phyloP scores from a whole-genome alignment of 352 stramenopile genomes.

The Globisporangium nodosum region DNA sequence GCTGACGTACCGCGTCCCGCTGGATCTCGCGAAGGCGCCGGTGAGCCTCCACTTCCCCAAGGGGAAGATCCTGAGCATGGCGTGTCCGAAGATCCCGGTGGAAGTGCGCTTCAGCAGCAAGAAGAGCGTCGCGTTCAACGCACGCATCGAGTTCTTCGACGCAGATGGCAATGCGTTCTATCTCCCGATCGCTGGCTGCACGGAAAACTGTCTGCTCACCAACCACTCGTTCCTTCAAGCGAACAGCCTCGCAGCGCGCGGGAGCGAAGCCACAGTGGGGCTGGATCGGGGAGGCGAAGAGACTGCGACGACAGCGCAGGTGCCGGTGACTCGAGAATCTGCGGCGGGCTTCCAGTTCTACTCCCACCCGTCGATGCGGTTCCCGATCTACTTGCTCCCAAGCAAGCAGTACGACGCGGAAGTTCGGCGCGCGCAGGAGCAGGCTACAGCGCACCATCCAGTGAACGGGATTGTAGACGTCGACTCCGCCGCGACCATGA shows the following conservation, averaged over 20 bases:
- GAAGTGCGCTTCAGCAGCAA: constrained; percentile 79
- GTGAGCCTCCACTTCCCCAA: constrained; percentile 87
- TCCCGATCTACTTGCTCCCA: constrained; percentile 56
- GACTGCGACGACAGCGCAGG: background rate
- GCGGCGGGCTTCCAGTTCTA: constrained; percentile 26
- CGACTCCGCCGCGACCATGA: constrained; percentile 24
- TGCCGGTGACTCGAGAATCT: background rate
- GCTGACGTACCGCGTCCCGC: constrained; percentile 69
- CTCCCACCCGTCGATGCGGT: constrained; percentile 42
- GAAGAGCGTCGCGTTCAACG: constrained; percentile 89
- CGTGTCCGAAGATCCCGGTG: constrained; percentile 70
- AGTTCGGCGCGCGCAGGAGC: constrained; percentile 19
- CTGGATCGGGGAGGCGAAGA: background rate
- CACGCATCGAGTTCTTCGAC: constrained; percentile 92
- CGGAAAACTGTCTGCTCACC: constrained; percentile 91
- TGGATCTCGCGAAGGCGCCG: constrained; percentile 73
- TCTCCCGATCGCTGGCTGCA: constrained; percentile 79
- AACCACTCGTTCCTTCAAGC: constrained; percentile 82
- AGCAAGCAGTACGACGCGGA: constrained; percentile 38
- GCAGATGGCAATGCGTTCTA: constrained; percentile 82
- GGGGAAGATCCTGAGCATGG: constrained; percentile 84
- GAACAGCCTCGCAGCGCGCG: background rate
- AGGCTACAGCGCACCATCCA: background rate
- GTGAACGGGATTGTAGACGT: constrained; percentile 41
- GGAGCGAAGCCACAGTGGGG: background rate